Evolutionary conservation across 352 stramenopile genomes (phyloP), one percentile per base, ranked within the genome.

Genomic region (Globisporangium recalcitrans): DNA sequence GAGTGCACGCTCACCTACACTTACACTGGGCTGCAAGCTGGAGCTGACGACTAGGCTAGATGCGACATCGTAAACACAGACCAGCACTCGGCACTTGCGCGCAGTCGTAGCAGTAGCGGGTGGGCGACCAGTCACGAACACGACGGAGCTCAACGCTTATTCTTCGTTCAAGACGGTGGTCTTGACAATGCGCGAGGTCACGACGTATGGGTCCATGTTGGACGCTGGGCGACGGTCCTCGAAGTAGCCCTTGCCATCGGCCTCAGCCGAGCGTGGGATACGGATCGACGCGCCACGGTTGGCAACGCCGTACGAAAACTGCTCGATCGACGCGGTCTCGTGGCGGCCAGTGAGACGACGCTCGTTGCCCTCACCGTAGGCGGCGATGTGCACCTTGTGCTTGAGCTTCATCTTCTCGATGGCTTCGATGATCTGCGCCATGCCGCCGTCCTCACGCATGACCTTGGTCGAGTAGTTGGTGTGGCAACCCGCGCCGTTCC

Each of bases 171-270:
- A 67, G 59, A 97, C 88, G 58, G 96, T 98, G 55, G 95, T 99
- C 75, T 97, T 88, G 83, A 99, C 93, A 69, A 99, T 98, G 76
- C 97, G 97, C 68, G 83, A 70, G 8, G 93, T 99, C 14, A 99
- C 97, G 53, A 98, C 78, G 81, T 99, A 99, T 58, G 97, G 97
- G 85, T 99, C 97, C 82, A 97, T 96, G 85, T 99, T 99, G 71
- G 96, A 99, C 47, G 94, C 88, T 38, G 97, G 97, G 63, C 97
- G 90, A 69, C 97, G 90, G 78, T 99, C 96, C 79, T 99, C 96
- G 70, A 95, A 93, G 84, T 96, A 95, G 67, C 87, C 87, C 77
- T 97, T 97, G 64, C 88, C 87, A 36, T 98, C 89, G 21, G 78
- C 78, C 69, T 97, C 82, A 11, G 92, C 96, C 53, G 85, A 68